Percentiles rank a stretch among this genome's conserved stretches.
Conservation (phyloP, 192 early-diverging fungal genomes). For the Phycomyces blakesleeanus region DNA sequence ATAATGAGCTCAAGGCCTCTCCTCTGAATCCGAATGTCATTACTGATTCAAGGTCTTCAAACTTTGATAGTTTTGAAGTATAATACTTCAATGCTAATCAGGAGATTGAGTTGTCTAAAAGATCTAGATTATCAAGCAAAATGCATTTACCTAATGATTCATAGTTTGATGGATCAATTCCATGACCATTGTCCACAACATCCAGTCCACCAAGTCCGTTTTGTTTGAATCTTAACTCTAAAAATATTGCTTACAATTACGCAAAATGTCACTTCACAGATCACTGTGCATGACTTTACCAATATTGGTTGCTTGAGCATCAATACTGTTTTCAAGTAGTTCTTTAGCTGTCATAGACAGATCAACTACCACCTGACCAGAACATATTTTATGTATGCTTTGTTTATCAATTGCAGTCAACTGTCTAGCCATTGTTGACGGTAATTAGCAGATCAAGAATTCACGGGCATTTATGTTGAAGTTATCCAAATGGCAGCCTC, state of each 20-base stretch:
- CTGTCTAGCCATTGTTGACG: conserved; percentile 18
- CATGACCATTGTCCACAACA: conserved; percentile 86
- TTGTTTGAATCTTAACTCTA: conserved; percentile 79
- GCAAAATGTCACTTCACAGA: neutral
- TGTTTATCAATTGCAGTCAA: conserved; percentile 50
- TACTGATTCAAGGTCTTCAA: conserved; percentile 76
- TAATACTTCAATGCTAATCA: conserved; percentile 74
- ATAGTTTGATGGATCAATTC: conserved; percentile 64
- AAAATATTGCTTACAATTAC: neutral
- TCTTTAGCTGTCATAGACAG: conserved; percentile 87
- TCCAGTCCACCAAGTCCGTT: conserved; percentile 66
- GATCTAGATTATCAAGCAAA: no score
- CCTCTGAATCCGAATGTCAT: conserved; percentile 89
- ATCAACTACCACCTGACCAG: conserved; percentile 86
- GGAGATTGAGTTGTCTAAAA: conserved; percentile 1
- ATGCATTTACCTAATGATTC: conserved; percentile 55
- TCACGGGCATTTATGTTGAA: no score
- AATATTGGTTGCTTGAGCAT: conserved; percentile 78
- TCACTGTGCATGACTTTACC: conserved; percentile 28
- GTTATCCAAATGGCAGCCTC: no score
- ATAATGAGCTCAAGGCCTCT: conserved; percentile 89
- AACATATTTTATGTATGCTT: conserved; percentile 77
- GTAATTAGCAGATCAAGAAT: no score
- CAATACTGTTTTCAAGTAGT: conserved; percentile 90
- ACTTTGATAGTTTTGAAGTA: conserved; percentile 80